phyloP scores from a whole-genome alignment of 345 rosid genomes.

The Lepidium didymum region DNA sequence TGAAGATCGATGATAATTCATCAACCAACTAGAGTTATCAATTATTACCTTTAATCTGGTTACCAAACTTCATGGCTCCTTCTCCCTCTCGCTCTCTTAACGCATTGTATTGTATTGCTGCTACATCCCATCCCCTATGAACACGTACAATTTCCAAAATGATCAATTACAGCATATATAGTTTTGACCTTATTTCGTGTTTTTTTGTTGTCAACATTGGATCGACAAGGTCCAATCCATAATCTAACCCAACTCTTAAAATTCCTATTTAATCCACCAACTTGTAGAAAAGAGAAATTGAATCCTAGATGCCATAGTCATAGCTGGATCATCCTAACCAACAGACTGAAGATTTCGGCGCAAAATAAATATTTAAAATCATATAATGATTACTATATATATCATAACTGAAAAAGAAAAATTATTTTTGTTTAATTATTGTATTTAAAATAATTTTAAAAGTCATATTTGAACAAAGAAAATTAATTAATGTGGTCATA shows the following conservation, averaged over 20 bases:
- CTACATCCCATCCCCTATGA: constrained; percentile 26
- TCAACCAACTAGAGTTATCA: constrained; percentile 2
- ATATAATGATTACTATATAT: too few relatives aligned
- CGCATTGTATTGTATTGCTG: constrained; percentile 23
- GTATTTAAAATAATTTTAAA: neutral
- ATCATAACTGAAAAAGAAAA: too few relatives aligned
- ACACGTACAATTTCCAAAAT: neutral
- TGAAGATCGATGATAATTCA: neutral
- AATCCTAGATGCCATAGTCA: too few relatives aligned
- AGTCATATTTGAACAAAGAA: neutral
- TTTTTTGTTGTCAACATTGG: too few relatives aligned
- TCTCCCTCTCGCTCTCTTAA: constrained; percentile 20
- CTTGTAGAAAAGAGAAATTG: too few relatives aligned
- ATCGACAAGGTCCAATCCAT: too few relatives aligned
- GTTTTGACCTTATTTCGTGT: neutral
- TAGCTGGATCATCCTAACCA: too few relatives aligned
- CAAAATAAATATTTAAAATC: too few relatives aligned
- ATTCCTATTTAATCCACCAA: too few relatives aligned
- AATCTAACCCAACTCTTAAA: too few relatives aligned
- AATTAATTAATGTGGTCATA: neutral
- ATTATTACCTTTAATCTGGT: constrained; percentile 27
- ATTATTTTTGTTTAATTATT: neutral
- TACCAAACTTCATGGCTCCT: constrained; percentile 24
- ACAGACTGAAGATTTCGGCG: too few relatives aligned
- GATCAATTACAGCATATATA: neutral